phyloP scores from a whole-genome alignment of 2,329 filamentous ascomycete genomes.

The Pseudocercospora musae region DNA sequence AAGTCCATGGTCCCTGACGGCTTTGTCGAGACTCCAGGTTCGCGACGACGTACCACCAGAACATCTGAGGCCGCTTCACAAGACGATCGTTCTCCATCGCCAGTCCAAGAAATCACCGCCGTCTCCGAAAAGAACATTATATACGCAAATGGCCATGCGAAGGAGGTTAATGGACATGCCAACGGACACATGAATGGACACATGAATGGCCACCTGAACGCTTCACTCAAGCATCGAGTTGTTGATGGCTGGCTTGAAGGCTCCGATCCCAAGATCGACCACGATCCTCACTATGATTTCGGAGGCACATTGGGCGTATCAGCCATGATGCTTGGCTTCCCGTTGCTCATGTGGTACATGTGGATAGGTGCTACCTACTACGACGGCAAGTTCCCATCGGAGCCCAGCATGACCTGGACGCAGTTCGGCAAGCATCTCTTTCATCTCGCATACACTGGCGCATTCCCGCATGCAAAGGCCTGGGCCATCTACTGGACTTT shows the following conservation, averaged over 20 bases:
- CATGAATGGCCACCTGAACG: conserved; percentile 37
- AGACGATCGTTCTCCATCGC: conserved; percentile 38
- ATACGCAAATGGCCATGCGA: conserved; percentile 1
- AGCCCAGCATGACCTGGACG: conserved; percentile 47
- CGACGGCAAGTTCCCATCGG: conserved; percentile 71
- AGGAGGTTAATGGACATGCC: conserved; percentile 34
- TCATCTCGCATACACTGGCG: conserved; percentile 73
- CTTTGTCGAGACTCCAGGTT: conserved; percentile 50
- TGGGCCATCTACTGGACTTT: conserved; percentile 96
- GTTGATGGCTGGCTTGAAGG: conserved; percentile 39
- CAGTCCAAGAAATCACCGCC: conserved; percentile 25
- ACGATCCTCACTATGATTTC: conserved; percentile 67
- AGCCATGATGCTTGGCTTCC: conserved; percentile 88
- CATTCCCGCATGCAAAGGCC: conserved; percentile 75
- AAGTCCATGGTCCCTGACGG: conserved; percentile 43
- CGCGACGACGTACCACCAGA: conserved; percentile 41
- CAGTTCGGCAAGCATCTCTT: conserved; percentile 72
- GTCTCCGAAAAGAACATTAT: conserved; percentile 11
- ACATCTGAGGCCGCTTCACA: conserved; percentile 37
- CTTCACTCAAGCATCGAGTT: conserved; percentile 38
- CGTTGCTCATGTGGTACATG: conserved; percentile 98
- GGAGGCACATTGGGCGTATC: conserved; percentile 78
- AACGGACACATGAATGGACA: conserved; percentile 39
- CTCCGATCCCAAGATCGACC: conserved; percentile 41
- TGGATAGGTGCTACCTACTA: conserved; percentile 96